Base-by-base conservation (phyloP, 164 flowering plant genomes). In the Vitis cinerea region DNA sequence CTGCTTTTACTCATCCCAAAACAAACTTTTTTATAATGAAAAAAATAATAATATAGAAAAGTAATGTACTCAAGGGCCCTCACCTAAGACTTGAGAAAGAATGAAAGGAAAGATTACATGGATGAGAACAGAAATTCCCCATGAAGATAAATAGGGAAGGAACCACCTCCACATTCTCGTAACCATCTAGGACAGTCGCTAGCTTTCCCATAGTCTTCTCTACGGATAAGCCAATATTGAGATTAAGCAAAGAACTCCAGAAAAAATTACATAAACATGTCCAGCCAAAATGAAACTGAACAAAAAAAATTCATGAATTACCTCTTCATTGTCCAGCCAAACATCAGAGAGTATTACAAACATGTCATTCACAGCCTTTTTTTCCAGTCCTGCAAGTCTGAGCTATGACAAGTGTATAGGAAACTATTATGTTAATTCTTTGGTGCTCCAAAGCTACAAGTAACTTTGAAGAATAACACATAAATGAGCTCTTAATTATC, bases 121-220 rank as follows among this genome's bases (percentile, higher is more conserved):
- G 97, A 53, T 67, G 90, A 74, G 98, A 93, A 67, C 92, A 90
- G 78, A 96, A 96, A 73, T 93, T 93, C 31, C 98, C 98, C 99
- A 93, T 93, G 69, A 96, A 82, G 65, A 95, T 94, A 80, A 95
- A 95, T 50, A 95, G 78, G 67, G 97, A 95, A 59, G 99, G 99
- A 74, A 95, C 98, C 70, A 93, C 93, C 68, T 88, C 94, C 69
- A 79, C 87, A 73, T 75, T 84, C 75, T 93, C 98, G 79, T 90
- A 96, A 65, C 89, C 98, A 83, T 85, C 79, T 60, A 96, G 83
- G 72, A 96, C 91, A 16, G 80, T 83, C 71, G 83, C 86, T 59
- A 93, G 83, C 83, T 91, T 96, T 79, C 50, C 83, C 89, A 96
- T 81, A 72, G 87, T 86, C 99, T 95, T 88, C 85, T 78, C 89